These are phyloP conservation scores for Ustilago hordei DNA, from an alignment of 1,284 basidiomycete genomes.

Conservation along the genomic window DNA sequence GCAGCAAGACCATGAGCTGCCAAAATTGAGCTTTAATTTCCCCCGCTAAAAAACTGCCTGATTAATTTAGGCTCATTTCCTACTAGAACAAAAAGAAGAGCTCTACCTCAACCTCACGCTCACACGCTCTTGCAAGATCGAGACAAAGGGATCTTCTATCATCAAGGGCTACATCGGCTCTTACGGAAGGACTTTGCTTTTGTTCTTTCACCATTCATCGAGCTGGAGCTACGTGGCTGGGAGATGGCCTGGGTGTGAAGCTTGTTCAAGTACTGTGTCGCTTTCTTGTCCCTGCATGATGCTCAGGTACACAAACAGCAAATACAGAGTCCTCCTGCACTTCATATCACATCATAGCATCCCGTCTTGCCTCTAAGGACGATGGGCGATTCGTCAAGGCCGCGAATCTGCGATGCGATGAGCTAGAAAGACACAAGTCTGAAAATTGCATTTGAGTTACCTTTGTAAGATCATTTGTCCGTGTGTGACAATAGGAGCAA, in stretches of 20 bases:
- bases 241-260: not conserved
- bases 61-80: not conserved
- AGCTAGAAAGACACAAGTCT: not conserved
- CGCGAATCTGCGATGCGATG: not conserved
- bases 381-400: not conserved
- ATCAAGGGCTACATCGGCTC: not conserved
- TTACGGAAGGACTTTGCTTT: not conserved
- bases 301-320: constrained; percentile 1
- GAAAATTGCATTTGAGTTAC: not conserved
- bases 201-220: not conserved
- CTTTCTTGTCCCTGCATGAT: not conserved
- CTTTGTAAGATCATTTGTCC: not conserved
- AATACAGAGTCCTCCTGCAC: not conserved
- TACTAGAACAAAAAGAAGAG: not conserved
- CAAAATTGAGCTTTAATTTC: not conserved
- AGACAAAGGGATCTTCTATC: not conserved
- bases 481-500: not conserved
- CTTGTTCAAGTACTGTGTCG: too few species aligned
- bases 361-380: not conserved
- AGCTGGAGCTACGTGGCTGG: not conserved
- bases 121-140: not conserved
- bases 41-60: not conserved
- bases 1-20: not conserved
- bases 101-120: not conserved
- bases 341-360: not conserved